Base-by-base conservation (phyloP, 1,139 yeast genomes). In the Suzukiozyma palmioleophila region DNA sequence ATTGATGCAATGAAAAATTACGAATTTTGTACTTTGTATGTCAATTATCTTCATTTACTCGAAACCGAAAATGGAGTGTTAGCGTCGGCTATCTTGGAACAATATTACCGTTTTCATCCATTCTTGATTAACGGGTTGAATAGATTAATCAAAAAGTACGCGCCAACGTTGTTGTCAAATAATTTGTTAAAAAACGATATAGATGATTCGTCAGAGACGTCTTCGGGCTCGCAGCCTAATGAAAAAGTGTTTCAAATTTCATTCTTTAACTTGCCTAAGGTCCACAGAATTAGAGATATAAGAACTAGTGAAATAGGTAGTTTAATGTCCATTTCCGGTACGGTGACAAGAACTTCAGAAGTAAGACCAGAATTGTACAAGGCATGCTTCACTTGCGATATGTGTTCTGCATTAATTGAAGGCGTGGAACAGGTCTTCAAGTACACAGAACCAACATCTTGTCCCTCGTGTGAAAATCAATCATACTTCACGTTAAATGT, bases 321-420 rank as follows among this genome's bases (percentile, higher is more conserved):
- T 8, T 72, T 92, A 46, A 75, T 88, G 69, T 73, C 95, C 10
- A 85, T 92, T 28, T 82, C 94, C 29, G 99, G 98, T 37, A 94
- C 99, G 0, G 96, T 94, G 2, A 92, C 98, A 1, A 76, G 98
- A 60, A 89, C 98, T 1, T 85, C 96, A 25, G 98, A 94, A 64
- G 97, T 94, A 12, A 79, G 98, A 44, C 99, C 99, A 0, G 99
- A 94, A 60, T 73, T 92, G 43, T 88, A 75, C 66, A 79, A 75
- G 45, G 99, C 90, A 6, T 77, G 94, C 18, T 92, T 92, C 59
- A 80, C 89, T 1, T 92, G 99, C 68, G 96, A 88, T 52, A 71
- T 80, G 54, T 92, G 99, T 62, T 77, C 87, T 38, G 86, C 97
- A 0, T 68, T 84, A 1, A 83, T 90, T 21, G 94, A 87, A 51